Evolutionary conservation across 2,329 filamentous ascomycete genomes (phyloP).

Genomic region (Cercospora sp.): DNA sequence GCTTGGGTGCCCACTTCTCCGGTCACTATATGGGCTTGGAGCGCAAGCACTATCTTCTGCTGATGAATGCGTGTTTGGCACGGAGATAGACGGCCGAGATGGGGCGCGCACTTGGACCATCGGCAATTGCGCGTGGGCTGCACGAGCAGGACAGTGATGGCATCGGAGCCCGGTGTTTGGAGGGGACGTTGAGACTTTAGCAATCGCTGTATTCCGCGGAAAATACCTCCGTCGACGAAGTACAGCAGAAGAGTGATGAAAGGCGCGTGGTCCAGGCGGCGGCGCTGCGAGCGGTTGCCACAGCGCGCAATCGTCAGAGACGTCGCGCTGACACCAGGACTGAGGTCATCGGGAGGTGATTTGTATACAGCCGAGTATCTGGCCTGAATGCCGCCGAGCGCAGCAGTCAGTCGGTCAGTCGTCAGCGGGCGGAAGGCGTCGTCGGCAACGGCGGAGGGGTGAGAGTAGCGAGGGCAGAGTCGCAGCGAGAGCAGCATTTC

Average conservation of each 20-base stretch:
- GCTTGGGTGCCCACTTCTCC: background rate
- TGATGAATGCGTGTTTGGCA: slow-evolving; percentile 1
- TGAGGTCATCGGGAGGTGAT: slow-evolving; percentile 6
- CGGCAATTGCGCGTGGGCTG: slow-evolving; percentile 11
- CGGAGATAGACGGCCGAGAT: slow-evolving; percentile 10
- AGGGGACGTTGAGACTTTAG: background rate
- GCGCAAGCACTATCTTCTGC: background rate
- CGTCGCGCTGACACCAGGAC: slow-evolving; percentile 2
- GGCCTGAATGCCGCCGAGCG: slow-evolving; percentile 9
- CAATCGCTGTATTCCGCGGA: background rate
- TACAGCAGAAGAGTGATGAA: background rate
- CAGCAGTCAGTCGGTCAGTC: background rate
- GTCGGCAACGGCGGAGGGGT: slow-evolving; percentile 8
- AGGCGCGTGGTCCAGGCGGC: background rate
- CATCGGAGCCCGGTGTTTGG: slow-evolving; percentile 7
- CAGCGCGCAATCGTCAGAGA: background rate
- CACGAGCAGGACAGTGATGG: slow-evolving; percentile 2
- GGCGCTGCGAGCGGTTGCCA: background rate
- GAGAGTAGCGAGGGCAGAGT: background rate
- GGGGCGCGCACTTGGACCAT: background rate
- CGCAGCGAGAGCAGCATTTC: background rate
- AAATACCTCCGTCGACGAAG: background rate
- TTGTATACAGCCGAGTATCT: slow-evolving; percentile 14
- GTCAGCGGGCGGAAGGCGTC: background rate
- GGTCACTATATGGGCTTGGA: background rate